Conservation (phyloP, 768 basidiomycete genomes). For the Macrolepiota fuliginosa region DNA sequence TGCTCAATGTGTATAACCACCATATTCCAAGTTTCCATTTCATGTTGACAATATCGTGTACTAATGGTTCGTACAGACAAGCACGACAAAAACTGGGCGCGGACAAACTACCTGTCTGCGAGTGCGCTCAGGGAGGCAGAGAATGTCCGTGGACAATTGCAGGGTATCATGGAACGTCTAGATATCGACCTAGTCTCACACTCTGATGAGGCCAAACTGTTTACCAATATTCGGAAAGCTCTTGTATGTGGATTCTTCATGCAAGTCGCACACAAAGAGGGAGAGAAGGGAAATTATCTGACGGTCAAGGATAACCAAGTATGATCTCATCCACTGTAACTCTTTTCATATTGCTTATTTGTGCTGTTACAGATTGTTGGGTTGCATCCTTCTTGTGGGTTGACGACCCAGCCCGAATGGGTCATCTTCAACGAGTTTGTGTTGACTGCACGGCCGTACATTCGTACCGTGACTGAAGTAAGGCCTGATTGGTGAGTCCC, state of each 20-base stretch:
- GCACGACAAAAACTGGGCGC: conserved; percentile 84
- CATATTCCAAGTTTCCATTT: conserved; percentile 57
- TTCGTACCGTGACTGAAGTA: conserved; percentile 89
- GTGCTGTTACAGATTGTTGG: conserved; percentile 48
- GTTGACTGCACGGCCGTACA: conserved; percentile 82
- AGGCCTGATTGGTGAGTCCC: conserved; percentile 73
- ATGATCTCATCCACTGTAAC: conserved; percentile 17
- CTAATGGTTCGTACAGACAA: conserved; percentile 44
- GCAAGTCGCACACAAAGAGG: conserved; percentile 96
- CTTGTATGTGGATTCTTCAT: conserved; percentile 96
- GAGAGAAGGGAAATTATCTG: conserved; percentile 82
- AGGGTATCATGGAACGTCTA: conserved; percentile 88
- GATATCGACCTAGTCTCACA: conserved; percentile 75
- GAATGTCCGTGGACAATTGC: conserved; percentile 87
- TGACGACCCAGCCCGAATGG: conserved; percentile 86
- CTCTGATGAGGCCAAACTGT: conserved; percentile 68
- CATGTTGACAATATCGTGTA: neutral
- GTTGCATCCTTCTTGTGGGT: conserved; percentile 80
- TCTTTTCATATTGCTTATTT: neutral
- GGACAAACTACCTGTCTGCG: conserved; percentile 83
- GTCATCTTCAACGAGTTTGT: conserved; percentile 86
- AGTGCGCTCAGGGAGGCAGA: conserved; percentile 88
- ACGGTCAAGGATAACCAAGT: conserved; percentile 97
- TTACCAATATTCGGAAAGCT: conserved; percentile 73
- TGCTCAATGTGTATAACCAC: conserved; percentile 94